Conservation (phyloP, 2,329 filamentous ascomycete species). For the Ophiostoma pallidulum region DNA sequence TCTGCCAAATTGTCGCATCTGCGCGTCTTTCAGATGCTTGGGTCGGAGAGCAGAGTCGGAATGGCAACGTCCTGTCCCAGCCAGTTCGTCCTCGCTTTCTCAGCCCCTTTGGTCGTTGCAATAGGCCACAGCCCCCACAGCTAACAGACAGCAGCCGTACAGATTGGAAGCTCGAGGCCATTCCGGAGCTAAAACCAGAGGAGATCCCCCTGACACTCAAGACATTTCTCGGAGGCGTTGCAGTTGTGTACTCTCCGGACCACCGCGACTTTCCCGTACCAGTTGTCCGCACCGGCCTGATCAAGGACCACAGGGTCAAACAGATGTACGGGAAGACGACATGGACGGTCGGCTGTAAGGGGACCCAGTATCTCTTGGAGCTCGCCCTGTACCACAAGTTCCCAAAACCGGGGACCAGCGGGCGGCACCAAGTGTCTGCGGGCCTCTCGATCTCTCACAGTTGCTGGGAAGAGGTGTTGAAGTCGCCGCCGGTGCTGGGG, state of each 20-base stretch:
- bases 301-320: slow-evolving; percentile 19
- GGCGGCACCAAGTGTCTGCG: background rate
- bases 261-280: slow-evolving; percentile 22
- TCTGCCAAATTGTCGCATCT: slow-evolving; percentile 4
- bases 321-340: slow-evolving; percentile 24
- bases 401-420: slow-evolving; percentile 6
- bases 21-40: slow-evolving; percentile 12
- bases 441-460: slow-evolving; percentile 3
- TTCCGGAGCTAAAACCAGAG: slow-evolving; percentile 17
- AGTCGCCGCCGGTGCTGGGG: background rate
- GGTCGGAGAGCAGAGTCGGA: slow-evolving; percentile 10
- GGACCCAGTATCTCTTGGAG: slow-evolving; percentile 26
- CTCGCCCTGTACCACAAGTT: slow-evolving; percentile 28
- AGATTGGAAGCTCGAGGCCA: slow-evolving; percentile 30
- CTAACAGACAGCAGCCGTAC: slow-evolving; percentile 22
- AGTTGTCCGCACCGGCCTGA: slow-evolving; percentile 12
- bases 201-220: slow-evolving; percentile 18
- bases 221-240: slow-evolving; percentile 20
- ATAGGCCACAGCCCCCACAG: background rate
- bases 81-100: slow-evolving; percentile 23
- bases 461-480: slow-evolving; percentile 8
- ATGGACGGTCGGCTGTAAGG: slow-evolving; percentile 25
- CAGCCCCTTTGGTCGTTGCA: background rate
- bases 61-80: slow-evolving; percentile 25
- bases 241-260: slow-evolving; percentile 15